Conservation (phyloP, 495 filamentous ascomycete genomes). For the Rostrohypoxylon terebratum region DNA sequence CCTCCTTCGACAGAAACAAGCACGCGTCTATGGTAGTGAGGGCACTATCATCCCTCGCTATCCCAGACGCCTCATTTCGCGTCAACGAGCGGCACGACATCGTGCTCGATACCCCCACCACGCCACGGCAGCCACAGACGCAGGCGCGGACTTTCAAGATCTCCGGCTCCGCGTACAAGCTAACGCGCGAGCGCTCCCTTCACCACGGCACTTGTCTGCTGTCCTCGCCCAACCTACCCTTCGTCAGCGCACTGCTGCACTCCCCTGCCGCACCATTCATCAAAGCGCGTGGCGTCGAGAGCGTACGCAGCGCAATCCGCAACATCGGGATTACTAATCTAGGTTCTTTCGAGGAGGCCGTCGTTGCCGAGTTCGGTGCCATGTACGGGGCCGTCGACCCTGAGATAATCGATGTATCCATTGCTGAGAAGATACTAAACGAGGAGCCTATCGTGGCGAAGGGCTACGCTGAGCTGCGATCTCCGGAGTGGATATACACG, state of each 20-base stretch:
- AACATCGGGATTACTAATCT: conserved; percentile 70
- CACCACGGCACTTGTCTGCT: conserved; percentile 95
- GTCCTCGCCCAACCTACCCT: conserved; percentile 72
- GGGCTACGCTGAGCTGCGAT: conserved; percentile 59
- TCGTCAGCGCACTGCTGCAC: conserved; percentile 72
- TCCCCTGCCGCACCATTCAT: conserved; percentile 81
- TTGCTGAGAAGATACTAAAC: conserved; percentile 8
- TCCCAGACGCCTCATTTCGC: conserved; percentile 56
- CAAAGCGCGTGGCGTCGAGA: conserved; percentile 88
- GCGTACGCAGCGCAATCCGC: conserved; percentile 83
- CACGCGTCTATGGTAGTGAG: conserved; percentile 92
- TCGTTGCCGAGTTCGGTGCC: conserved; percentile 62
- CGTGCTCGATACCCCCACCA: conserved; percentile 67
- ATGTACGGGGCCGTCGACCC: conserved; percentile 62
- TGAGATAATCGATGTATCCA: neutral
- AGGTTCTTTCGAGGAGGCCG: conserved; percentile 64
- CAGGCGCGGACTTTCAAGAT: conserved; percentile 74
- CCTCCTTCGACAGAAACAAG: conserved; percentile 80
- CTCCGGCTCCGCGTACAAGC: conserved; percentile 92
- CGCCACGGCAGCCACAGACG: neutral
- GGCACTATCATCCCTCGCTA: conserved; percentile 70
- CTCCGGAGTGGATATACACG: conserved; percentile 79
- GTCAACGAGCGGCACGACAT: conserved; percentile 97
- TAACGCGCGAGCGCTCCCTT: conserved; percentile 71
- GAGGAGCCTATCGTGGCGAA: conserved; percentile 4